Base-by-base conservation (phyloP, 2,329 filamentous ascomycete species). In the Elsinoe perseae region DNA sequence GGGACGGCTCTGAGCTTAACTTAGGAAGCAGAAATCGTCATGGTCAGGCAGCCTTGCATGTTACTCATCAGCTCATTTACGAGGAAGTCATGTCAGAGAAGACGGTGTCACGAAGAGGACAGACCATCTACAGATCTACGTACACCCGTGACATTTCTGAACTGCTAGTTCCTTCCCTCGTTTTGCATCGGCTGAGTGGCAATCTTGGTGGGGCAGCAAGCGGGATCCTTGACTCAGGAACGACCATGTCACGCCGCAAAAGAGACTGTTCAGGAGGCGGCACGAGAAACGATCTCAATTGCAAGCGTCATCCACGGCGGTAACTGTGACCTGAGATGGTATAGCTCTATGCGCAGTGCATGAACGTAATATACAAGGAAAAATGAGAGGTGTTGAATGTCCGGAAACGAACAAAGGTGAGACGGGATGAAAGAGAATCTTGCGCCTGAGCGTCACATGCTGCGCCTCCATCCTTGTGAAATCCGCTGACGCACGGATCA, bases 401-500 rank as follows among this genome's bases (percentile, higher is more conserved):
- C 40, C 20, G 40, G n/a, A 44, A 27, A 25, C 40, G 20, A 36
- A 44, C 40, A 44, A 44, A 44, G 21, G 40, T 44, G 40, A 23
- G 9, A 44, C 32, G 32, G 32, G 9, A 36, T 36, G 32, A 36
- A 36, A 36, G 32, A 20, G 32, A 20, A 44, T 44, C 20, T 12
- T 50, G 44, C 44, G 44, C 20, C 44, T 50, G 44, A 50, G 40
- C 40, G 23, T 21, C 20, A 44, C 40, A 25, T 14, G 44, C 44
- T 50, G 44, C 44, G 44, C 44, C 44, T n/a, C 44, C 44, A 30
- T 18, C 44, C 27, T 25, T 14, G 40, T 25, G 20, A 8, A 50
- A 25, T 50, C 44, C 44, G 25, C 14, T 18, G 14, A 25, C 44
- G 44, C 44, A 50, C 44, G 44, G 44, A 50, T 50, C 44, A 30